Evolutionary conservation across 805 yeast species (phyloP), one percentile per base, ranked within the genome.

Genomic region (Torulaspora gathmanii): DNA sequence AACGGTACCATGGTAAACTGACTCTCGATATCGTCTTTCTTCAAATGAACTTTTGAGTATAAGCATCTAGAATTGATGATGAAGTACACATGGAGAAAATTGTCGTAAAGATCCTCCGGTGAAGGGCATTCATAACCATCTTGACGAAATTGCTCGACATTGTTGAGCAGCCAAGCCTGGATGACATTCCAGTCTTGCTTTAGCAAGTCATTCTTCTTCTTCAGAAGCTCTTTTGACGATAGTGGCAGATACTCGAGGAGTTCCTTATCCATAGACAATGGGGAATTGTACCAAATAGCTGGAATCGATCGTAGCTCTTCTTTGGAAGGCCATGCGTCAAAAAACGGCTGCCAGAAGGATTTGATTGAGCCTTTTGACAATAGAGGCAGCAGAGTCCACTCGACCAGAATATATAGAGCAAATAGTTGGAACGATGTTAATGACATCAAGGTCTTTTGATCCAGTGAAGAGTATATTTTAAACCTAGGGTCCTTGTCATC

Each of bases 51-150:
- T 3, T 76, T 73, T 82, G 83, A 81, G 61, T 88, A 90, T 5
- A 91, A 70, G 62, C 98, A 91, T 67, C 99, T 81, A 1, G 97
- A 83, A 61, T 93, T 91, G 45, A 90, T 86, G 56, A 91, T 82
- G 56, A 86, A 72, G 95, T 96, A 91, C 0, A 85, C 78, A 78
- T 87, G 80, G 9, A 82, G 56, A 53, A 75, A 82, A 3, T 57
- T 54, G 4, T 59, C 53, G 36, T 48, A 56, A 17, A 52, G 41
- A 1, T 40, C 45, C 5, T 44, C 41, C 1, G 44, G 4, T 1
- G 48, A 13, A 9, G 51, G 46, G 2, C 23, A 10, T 2, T 7
- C 11, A 7, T 20, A n/a, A 5, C 34, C 42, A 4, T 26, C 13
- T 12, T 28, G 37, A 1, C 28, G 26, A 33, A 53, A 51, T 6